Evolutionary conservation across 345 rosid species (phyloP).

Genomic region (Noccaea caerulescens): DNA sequence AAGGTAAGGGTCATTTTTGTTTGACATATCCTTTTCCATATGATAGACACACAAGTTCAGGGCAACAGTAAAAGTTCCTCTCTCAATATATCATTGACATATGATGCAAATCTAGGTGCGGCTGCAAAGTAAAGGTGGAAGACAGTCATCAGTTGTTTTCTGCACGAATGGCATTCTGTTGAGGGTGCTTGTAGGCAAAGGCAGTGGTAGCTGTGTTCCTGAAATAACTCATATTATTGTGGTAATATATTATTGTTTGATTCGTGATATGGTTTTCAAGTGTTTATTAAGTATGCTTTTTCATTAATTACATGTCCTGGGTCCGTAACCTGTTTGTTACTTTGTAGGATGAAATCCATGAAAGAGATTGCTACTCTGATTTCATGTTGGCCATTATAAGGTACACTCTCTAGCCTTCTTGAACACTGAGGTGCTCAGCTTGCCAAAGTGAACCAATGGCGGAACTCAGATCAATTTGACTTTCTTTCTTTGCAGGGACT

Average conservation of each 20-base stretch:
- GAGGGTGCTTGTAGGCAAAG: conserved; percentile 76
- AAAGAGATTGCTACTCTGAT: conserved; percentile 94
- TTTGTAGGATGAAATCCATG: conserved; percentile 97
- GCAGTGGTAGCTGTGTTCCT: conserved; percentile 54
- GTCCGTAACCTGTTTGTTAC: conserved; percentile 36
- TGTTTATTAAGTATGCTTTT: conserved; percentile 17
- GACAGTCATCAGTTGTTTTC: conserved; percentile 80
- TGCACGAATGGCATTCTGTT: conserved; percentile 93
- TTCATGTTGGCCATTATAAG: conserved; percentile 90
- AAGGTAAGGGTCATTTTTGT: conserved; percentile 58
- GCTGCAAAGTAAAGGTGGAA: conserved; percentile 85
- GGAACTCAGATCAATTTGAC: conserved; percentile 24
- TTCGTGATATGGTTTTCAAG: conserved; percentile 15
- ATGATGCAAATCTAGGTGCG: conserved; percentile 65
- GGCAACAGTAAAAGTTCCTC: not conserved
- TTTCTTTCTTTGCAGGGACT: conserved; percentile 68
- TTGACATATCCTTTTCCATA: conserved; percentile 8
- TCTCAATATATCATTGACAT: conserved; percentile 22
- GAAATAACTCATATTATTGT: conserved; percentile 89
- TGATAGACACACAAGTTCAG: conserved; percentile 21
- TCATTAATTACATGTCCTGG: conserved; percentile 11
- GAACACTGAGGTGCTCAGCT: conserved; percentile 16
- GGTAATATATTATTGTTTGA: conserved; percentile 55
- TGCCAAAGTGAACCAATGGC: conserved; percentile 13
- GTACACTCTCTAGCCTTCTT: conserved; percentile 50